These are phyloP conservation scores for Entomophthora muscae DNA, from an alignment of 371 early-diverging fungal species.

Conservation along the genomic window DNA sequence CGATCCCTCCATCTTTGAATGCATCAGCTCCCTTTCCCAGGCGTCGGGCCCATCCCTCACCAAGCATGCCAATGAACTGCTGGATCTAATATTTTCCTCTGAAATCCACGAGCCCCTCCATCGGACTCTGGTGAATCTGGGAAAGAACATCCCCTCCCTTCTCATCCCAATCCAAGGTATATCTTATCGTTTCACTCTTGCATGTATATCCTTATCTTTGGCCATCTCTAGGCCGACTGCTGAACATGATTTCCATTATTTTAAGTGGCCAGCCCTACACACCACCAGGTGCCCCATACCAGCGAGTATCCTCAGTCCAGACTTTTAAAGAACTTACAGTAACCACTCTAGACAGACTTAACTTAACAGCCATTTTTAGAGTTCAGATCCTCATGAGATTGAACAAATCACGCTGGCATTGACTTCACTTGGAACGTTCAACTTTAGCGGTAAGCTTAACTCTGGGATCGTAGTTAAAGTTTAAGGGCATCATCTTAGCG, in stretches of 20 bases:
- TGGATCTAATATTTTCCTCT: conserved; percentile 80
- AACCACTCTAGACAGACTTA: background rate
- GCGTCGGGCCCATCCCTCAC: conserved; percentile 82
- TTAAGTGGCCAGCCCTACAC: conserved; percentile 73
- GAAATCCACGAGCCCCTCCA: conserved; percentile 73
- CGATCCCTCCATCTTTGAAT: conserved; percentile 61
- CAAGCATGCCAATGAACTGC: conserved; percentile 65
- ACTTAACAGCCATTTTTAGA: background rate
- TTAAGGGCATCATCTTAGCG: conserved; percentile 61
- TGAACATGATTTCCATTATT: conserved; percentile 76
- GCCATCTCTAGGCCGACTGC: conserved; percentile 55
- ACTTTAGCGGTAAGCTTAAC: conserved; percentile 38
- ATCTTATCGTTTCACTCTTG: too few relatives aligned
- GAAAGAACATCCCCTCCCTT: conserved; percentile 64
- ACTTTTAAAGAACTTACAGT: conserved; percentile 1
- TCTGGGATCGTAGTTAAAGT: too few relatives aligned
- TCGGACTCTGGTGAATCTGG: conserved; percentile 60
- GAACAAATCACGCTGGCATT: conserved; percentile 74
- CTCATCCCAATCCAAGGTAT: conserved; percentile 77
- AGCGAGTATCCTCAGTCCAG: conserved; percentile 6
- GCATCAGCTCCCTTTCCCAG: conserved; percentile 71
- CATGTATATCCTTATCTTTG: too few relatives aligned
- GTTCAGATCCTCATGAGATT: conserved; percentile 10
- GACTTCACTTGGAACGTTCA: conserved; percentile 69
- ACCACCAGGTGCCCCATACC: conserved; percentile 51